Percentiles rank a stretch among this genome's conserved stretches.
Conservation (phyloP, 1,139 yeast species). For the Taphrina wiesneri region DNA sequence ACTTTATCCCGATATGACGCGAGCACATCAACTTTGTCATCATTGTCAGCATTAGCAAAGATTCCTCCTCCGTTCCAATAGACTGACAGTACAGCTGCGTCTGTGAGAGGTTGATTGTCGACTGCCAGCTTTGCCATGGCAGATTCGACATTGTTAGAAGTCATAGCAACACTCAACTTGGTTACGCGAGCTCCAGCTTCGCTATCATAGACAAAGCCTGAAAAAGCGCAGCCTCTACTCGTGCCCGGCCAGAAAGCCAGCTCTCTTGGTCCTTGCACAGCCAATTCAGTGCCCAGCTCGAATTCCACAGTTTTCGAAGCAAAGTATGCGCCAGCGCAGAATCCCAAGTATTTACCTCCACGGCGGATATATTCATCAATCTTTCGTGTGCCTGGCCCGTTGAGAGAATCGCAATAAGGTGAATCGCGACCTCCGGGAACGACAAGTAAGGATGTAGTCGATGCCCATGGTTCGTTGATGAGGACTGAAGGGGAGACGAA, state of each 20-base stretch:
- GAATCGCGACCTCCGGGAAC: constrained; percentile 97
- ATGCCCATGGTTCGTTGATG: constrained; percentile 81
- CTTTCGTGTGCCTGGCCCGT: constrained; percentile 64
- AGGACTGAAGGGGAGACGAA: constrained; percentile 66
- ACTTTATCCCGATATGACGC: constrained; percentile 61
- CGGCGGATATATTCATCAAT: constrained; percentile 66
- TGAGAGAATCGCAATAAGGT: constrained; percentile 70
- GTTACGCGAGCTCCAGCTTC: constrained; percentile 74
- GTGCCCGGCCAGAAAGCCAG: constrained; percentile 77
- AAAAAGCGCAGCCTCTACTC: constrained; percentile 76
- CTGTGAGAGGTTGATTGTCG: constrained; percentile 39
- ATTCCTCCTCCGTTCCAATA: constrained; percentile 90
- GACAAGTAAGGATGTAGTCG: constrained; percentile 66
- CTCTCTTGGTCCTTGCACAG: constrained; percentile 83
- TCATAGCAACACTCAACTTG: constrained; percentile 27
- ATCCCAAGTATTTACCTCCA: constrained; percentile 83
- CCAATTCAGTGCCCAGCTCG: constrained; percentile 65
- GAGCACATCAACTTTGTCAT: constrained; percentile 60
- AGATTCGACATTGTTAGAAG: background rate
- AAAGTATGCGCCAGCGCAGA: constrained; percentile 97
- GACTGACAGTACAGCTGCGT: constrained; percentile 39
- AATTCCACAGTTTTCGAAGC: constrained; percentile 78
- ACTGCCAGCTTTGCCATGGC: constrained; percentile 42
- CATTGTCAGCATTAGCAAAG: constrained; percentile 70
- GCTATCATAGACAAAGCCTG: constrained; percentile 75